Conservation (phyloP, 75 land plant genomes). For the Cunninghamia lanceolata region DNA sequence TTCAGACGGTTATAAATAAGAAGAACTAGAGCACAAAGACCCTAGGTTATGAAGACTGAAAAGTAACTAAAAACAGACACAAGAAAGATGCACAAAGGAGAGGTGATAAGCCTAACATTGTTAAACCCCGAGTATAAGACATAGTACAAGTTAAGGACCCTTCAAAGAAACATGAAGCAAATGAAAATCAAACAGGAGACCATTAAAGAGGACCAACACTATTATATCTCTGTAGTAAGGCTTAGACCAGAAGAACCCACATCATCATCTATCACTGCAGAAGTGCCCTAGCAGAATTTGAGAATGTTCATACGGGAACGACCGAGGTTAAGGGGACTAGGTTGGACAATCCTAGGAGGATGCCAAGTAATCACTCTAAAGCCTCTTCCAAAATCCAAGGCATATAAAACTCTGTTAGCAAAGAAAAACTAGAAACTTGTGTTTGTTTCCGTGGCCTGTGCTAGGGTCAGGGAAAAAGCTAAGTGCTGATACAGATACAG, state of each 20-base stretch:
- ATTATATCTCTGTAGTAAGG: background rate
- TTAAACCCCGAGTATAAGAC: background rate
- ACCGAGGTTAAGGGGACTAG: too few species aligned
- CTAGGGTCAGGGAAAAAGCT: too few species aligned
- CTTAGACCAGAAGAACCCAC: background rate
- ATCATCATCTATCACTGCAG: background rate
- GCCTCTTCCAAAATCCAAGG: too few species aligned
- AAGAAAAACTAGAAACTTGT: too few species aligned
- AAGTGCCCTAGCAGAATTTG: too few species aligned
- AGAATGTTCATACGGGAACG: too few species aligned
- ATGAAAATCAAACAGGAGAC: background rate
- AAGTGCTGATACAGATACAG: too few species aligned
- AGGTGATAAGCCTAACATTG: background rate
- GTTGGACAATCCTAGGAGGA: too few species aligned
- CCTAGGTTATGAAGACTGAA: background rate
- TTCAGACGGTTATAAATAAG: background rate
- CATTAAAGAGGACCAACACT: background rate
- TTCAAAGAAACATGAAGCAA: background rate
- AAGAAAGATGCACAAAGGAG: background rate
- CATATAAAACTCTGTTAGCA: too few species aligned
- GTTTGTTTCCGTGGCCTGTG: too few species aligned
- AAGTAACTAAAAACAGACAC: background rate
- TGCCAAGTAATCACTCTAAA: too few species aligned
- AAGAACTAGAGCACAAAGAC: background rate
- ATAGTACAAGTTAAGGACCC: background rate